phyloP scores from a whole-genome alignment of 176 grass and related monocot species.

The Elaeis guineensis region DNA sequence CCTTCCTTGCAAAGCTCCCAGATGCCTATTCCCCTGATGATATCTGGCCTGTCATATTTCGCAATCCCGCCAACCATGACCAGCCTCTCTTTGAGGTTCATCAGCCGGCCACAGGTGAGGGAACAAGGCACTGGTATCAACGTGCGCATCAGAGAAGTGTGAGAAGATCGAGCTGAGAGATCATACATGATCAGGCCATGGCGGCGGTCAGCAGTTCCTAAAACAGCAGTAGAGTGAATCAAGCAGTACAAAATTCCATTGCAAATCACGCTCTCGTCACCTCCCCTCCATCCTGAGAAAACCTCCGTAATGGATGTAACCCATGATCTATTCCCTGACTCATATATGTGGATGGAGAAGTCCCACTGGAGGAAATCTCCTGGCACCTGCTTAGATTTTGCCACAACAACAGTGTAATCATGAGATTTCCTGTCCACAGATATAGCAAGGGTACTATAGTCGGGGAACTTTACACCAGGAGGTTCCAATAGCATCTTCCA shows the following conservation, averaged over 20 bases:
- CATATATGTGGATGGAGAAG: conserved; percentile 64
- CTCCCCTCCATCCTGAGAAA: conserved; percentile 78
- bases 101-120: conserved; percentile 74
- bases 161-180: conserved; percentile 23
- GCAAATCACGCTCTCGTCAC: conserved; percentile 84
- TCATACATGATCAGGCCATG: conserved; percentile 74
- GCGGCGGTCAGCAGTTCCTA: conserved; percentile 51
- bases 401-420: conserved; percentile 54
- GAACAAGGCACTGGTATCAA: conserved; percentile 59
- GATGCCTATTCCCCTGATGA: conserved; percentile 90
- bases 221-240: conserved; percentile 75
- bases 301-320: conserved; percentile 40
- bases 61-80: conserved; percentile 88
- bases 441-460: conserved; percentile 71
- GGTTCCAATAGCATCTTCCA: conserved; percentile 59
- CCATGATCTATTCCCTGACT: conserved; percentile 50
- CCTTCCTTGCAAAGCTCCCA: conserved; percentile 68
- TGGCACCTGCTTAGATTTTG: conserved; percentile 58
- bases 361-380: conserved; percentile 67
- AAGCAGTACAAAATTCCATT: conserved; percentile 68
- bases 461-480: conserved; percentile 43
- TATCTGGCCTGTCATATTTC: conserved; percentile 82
- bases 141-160: conserved; percentile 29
- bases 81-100: conserved; percentile 70
- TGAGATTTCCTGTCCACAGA: conserved; percentile 50